A percentile compares a stretch with the other conserved stretches of the same genome.
phyloP scores from a whole-genome alignment of 768 basidiomycete genomes.

The Pleurotus sapidus region DNA sequence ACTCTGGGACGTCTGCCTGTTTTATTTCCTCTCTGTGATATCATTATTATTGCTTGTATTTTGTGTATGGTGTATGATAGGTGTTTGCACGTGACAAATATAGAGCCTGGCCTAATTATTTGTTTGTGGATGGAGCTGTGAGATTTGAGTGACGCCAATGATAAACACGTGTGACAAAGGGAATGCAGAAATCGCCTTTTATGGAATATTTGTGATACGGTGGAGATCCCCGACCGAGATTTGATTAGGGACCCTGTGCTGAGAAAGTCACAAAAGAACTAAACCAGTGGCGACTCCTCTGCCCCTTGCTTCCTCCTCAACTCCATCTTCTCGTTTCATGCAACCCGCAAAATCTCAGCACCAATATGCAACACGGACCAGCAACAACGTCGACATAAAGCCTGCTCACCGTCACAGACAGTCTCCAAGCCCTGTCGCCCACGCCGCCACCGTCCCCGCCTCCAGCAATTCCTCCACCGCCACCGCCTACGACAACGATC shows the following conservation, averaged over 20 bases:
- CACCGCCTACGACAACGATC: slow-evolving; percentile 9
- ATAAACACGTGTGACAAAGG: slow-evolving; percentile 9
- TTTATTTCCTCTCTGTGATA: slow-evolving; percentile 9
- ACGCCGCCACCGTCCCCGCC: slow-evolving; percentile 15
- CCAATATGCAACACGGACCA: slow-evolving; percentile 53
- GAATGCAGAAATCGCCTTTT: slow-evolving; percentile 4
- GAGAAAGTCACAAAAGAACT: slow-evolving; percentile 5
- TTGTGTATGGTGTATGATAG: slow-evolving; percentile 9
- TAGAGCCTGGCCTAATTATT: slow-evolving; percentile 4
- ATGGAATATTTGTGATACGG: slow-evolving; percentile 5
- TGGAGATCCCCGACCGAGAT: slow-evolving; percentile 7
- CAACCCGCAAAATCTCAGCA: slow-evolving; percentile 19
- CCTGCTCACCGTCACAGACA: slow-evolving; percentile 51
- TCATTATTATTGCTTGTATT: slow-evolving; percentile 18
- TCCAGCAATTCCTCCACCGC: slow-evolving; percentile 14
- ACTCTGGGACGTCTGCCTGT: slow-evolving; percentile 15
- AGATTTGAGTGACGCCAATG: neutral
- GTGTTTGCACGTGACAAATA: slow-evolving; percentile 10
- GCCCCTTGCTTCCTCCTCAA: slow-evolving; percentile 7
- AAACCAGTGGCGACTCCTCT: slow-evolving; percentile 2
- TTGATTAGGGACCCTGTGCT: slow-evolving; percentile 7
- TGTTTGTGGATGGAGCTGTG: neutral
- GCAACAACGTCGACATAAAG: slow-evolving; percentile 48
- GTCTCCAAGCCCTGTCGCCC: slow-evolving; percentile 34
- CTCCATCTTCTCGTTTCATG: slow-evolving; percentile 2